Evolutionary conservation across 805 yeast genomes (phyloP).

Genomic region (Maudiozyma bulderi): DNA sequence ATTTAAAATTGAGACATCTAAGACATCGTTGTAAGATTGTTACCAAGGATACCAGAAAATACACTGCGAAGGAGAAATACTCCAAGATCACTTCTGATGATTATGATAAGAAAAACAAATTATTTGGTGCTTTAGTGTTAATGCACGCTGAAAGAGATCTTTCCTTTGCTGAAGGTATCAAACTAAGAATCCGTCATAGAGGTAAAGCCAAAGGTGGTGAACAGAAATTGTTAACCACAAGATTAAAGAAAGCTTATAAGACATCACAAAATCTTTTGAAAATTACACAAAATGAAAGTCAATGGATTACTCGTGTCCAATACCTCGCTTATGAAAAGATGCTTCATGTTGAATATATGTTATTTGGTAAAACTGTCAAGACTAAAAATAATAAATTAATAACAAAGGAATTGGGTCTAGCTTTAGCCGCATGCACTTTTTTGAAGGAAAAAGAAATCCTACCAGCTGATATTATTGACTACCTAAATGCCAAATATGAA

Average conservation of each 20-base stretch:
- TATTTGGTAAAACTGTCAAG: constrained; percentile 20
- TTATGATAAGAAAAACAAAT: constrained; percentile 39
- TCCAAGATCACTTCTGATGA: constrained; percentile 39
- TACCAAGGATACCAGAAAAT: constrained; percentile 58
- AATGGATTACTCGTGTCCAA: constrained; percentile 30
- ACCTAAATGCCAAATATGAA: constrained; percentile 20
- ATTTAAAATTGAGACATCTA: constrained; percentile 49
- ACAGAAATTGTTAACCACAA: constrained; percentile 46
- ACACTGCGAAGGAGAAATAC: constrained; percentile 38
- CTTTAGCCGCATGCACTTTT: constrained; percentile 18
- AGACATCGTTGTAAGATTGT: constrained; percentile 57
- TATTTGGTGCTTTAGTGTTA: constrained; percentile 49
- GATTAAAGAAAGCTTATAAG: constrained; percentile 54
- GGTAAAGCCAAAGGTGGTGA: constrained; percentile 25
- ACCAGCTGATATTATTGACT: constrained; percentile 13
- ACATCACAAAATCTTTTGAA: constrained; percentile 36
- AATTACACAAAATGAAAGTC: constrained; percentile 33
- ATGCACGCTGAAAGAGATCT: constrained; percentile 67
- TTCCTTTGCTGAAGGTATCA: constrained; percentile 22
- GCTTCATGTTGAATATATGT: constrained; percentile 35
- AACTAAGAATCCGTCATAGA: constrained; percentile 24
- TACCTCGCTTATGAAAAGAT: constrained; percentile 38
- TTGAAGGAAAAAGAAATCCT: constrained; percentile 12
- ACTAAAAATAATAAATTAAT: constrained; percentile 16
- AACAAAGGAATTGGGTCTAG: constrained; percentile 16